Evolutionary conservation across 257 asterid genomes (phyloP).

Genomic region (Nicotiana knightiana): DNA sequence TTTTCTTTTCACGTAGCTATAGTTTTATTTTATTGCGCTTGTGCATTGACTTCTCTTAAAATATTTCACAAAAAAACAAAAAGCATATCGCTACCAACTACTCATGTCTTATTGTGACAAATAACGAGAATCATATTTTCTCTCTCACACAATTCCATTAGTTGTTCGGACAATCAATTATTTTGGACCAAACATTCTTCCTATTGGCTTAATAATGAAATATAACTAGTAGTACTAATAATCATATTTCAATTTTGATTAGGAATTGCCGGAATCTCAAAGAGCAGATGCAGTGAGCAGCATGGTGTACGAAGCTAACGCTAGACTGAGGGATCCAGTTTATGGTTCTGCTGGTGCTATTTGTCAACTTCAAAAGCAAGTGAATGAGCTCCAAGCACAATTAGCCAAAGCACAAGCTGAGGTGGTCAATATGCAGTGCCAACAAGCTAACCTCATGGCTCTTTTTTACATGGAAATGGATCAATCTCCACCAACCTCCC

Average conservation of each 20-base stretch:
- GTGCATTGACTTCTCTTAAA: not conserved
- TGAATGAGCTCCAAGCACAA: constrained; percentile 61
- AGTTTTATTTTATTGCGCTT: not conserved
- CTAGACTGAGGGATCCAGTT: constrained; percentile 73
- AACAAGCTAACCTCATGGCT: constrained; percentile 66
- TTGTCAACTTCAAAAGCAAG: constrained; percentile 69
- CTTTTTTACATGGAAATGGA: constrained; percentile 51
- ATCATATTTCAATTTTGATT: not conserved
- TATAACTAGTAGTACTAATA: too few relatives aligned
- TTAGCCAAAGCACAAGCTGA: constrained; percentile 68
- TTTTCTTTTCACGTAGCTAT: not conserved
- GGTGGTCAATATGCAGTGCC: constrained; percentile 57
- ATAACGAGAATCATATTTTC: not conserved
- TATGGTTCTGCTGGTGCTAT: constrained; percentile 79
- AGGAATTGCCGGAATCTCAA: constrained; percentile 67
- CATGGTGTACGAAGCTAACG: constrained; percentile 82
- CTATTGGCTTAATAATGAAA: not conserved
- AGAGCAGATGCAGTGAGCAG: constrained; percentile 80
- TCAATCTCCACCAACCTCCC: constrained; percentile 24
- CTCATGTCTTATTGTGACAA: not conserved
- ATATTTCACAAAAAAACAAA: too few relatives aligned
- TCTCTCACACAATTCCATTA: not conserved
- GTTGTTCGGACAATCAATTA: not conserved
- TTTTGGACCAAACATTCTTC: not conserved
- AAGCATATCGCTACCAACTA: not conserved